Base-by-base conservation (phyloP, 192 early-diverging fungal genomes). In the Coemansia sp. region DNA sequence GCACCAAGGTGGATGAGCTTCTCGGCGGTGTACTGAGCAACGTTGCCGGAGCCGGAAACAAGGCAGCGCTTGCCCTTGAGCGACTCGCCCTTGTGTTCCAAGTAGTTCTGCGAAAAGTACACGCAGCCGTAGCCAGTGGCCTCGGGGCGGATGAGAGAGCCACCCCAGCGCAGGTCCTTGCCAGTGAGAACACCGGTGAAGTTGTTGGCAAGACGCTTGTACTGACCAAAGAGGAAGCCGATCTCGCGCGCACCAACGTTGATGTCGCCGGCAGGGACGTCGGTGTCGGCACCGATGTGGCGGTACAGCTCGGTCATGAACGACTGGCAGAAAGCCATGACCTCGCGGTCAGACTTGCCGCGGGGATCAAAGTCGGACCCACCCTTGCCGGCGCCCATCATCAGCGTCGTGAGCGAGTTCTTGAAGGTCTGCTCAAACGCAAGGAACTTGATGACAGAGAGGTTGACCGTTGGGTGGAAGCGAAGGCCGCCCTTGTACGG, bases 381-480 rank as follows among this genome's bases (percentile, higher is more conserved):
- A 38, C 82, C 82, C 79, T 83, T 83, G 44, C 74, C 82, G 42
- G 74, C 74, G 60, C 80, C 80, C 70, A 83, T 83, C 72, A 74
- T 76, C 44, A 83, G 72, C n/a, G 71, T 78, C 37, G 80, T 82
- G 40, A 83, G 81, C 58, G 82, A 75, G 75, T 82, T 83, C 75
- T 83, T 83, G 74, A 83, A 83, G 41, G 72, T 82, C 72, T 83
- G 82, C 68, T 83, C 82, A 55, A 82, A 83, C 55, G 75, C 82
- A 44, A 83, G 72, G 71, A 83, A 83, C 71, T 82, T 82, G 62
- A 83, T 70, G 25, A 83, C 72, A 7, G 82, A 82, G 38, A 83
- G 73, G 61, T 82, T 83, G 72, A 83, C 82, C 6, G 82, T 72
- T 11, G 81, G 82, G 57, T 83, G 82, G 75, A 83, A 83, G 67